Conservation (phyloP, 305 asterid species). For the Nicotiana rustica region DNA sequence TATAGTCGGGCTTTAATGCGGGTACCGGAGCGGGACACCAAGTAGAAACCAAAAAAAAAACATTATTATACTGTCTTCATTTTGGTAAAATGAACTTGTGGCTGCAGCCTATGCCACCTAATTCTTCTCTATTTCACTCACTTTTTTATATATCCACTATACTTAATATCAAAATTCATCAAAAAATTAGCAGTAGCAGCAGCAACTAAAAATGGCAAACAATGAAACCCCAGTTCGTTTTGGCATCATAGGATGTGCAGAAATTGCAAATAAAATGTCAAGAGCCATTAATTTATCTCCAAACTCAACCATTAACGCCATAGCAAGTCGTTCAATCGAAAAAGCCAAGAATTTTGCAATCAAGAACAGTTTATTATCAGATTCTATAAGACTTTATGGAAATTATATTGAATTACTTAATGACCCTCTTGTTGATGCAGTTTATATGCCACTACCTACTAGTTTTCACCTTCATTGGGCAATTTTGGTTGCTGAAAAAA, state of each 20-base stretch:
- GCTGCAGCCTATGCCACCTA: neutral
- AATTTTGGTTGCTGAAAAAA: conserved; percentile 63
- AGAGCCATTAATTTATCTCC: conserved; percentile 70
- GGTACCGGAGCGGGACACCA: too few species aligned
- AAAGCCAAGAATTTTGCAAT: conserved; percentile 64
- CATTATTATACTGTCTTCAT: neutral
- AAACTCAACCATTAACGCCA: conserved; percentile 63
- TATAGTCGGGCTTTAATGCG: too few species aligned
- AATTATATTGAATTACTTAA: conserved; percentile 65
- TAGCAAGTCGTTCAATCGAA: conserved; percentile 72
- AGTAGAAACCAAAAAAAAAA: too few species aligned
- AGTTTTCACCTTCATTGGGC: conserved; percentile 76
- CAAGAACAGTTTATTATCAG: conserved; percentile 54
- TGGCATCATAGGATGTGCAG: conserved; percentile 89
- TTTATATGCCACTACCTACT: conserved; percentile 83
- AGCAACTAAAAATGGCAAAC: conserved; percentile 44
- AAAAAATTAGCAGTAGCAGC: neutral
- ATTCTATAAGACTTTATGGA: conserved; percentile 59
- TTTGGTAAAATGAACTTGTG: neutral
- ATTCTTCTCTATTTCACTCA: neutral
- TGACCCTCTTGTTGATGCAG: conserved; percentile 74
- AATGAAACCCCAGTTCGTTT: conserved; percentile 58
- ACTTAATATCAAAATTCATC: neutral
- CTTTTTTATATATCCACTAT: neutral
- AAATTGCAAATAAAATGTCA: conserved; percentile 70